These are phyloP conservation scores for Fusarium domesticum DNA, from an alignment of 2,329 filamentous ascomycete genomes.

Conservation along the genomic window DNA sequence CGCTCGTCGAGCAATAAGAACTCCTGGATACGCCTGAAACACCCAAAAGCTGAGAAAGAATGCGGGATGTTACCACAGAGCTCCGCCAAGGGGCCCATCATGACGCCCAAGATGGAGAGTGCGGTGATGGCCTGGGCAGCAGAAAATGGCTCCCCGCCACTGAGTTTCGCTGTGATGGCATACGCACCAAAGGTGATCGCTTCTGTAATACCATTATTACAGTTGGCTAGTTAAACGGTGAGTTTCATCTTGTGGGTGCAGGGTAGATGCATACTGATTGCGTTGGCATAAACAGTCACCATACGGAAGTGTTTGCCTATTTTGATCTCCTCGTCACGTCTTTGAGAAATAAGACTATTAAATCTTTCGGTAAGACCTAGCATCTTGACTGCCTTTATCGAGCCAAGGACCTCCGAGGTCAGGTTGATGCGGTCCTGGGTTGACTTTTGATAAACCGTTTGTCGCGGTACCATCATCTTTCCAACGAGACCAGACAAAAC, in stretches of 20 bases:
- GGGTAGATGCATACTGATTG: constrained; percentile 23
- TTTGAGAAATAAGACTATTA: constrained; percentile 21
- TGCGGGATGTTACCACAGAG: constrained; percentile 28
- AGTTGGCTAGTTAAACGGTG: constrained; percentile 21
- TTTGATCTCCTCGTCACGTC: constrained; percentile 27
- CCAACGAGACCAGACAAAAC: constrained; percentile 22
- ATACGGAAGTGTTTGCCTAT: constrained; percentile 26
- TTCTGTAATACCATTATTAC: constrained; percentile 27
- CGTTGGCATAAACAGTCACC: constrained; percentile 28
- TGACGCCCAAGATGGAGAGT: constrained; percentile 31
- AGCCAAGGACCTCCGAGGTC: constrained; percentile 32
- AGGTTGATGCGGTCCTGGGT: constrained; percentile 35
- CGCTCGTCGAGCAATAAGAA: constrained; percentile 28
- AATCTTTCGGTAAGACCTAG: constrained; percentile 31
- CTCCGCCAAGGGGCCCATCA: constrained; percentile 26
- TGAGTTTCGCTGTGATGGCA: constrained; percentile 28
- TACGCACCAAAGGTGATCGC: constrained; percentile 33
- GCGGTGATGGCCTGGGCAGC: constrained; percentile 32
- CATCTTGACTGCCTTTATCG: constrained; percentile 37
- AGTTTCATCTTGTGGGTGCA: background rate
- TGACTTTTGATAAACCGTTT: constrained; percentile 33
- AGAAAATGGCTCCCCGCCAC: constrained; percentile 26
- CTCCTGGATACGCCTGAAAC: constrained; percentile 33
- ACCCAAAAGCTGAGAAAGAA: constrained; percentile 29
- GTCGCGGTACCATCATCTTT: constrained; percentile 28